Conservation (phyloP, 805 yeast species). For the Metschnikowia santaceciliae region DNA sequence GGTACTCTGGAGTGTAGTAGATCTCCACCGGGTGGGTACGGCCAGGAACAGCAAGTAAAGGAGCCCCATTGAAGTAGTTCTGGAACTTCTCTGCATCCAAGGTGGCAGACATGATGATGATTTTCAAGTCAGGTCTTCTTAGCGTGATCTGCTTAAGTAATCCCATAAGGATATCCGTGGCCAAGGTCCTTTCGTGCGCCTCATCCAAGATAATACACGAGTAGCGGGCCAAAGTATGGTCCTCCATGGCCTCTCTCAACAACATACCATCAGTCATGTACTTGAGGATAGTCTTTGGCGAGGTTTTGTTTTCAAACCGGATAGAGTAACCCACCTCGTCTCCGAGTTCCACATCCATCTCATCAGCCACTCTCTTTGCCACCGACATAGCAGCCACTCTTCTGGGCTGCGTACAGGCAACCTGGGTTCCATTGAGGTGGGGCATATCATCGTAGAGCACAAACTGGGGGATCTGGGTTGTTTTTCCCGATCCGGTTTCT, state of each 20-base stretch:
- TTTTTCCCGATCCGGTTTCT: slow-evolving; percentile 98
- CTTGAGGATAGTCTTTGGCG: slow-evolving; percentile 75
- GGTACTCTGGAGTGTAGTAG: slow-evolving; percentile 94
- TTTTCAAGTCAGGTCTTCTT: slow-evolving; percentile 83
- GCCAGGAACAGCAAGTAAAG: slow-evolving; percentile 94
- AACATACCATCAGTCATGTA: slow-evolving; percentile 99
- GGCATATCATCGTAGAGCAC: slow-evolving; percentile 91
- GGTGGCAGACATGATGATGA: slow-evolving; percentile 96
- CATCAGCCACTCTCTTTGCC: slow-evolving; percentile 95
- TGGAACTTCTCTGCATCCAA: slow-evolving; percentile 96
- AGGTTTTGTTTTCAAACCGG: slow-evolving; percentile 88
- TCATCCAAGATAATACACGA: slow-evolving; percentile 93
- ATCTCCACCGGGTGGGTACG: slow-evolving; percentile 97
- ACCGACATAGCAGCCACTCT: slow-evolving; percentile 99
- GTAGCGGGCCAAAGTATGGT: slow-evolving; percentile 73
- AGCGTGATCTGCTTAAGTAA: slow-evolving; percentile 74
- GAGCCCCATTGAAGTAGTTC: slow-evolving; percentile 83
- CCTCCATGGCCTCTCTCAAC: slow-evolving; percentile 95
- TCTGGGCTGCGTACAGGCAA: slow-evolving; percentile 96
- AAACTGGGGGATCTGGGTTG: slow-evolving; percentile 97
- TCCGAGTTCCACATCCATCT: slow-evolving; percentile 90
- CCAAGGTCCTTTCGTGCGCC: slow-evolving; percentile 96
- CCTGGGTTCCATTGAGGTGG: slow-evolving; percentile 74
- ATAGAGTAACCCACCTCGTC: slow-evolving; percentile 94
- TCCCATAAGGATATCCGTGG: slow-evolving; percentile 97